Percentiles rank a stretch among this genome's conserved stretches.
Conservation (phyloP, 2,329 filamentous ascomycete species). For the Aspergillus aculeatus region DNA sequence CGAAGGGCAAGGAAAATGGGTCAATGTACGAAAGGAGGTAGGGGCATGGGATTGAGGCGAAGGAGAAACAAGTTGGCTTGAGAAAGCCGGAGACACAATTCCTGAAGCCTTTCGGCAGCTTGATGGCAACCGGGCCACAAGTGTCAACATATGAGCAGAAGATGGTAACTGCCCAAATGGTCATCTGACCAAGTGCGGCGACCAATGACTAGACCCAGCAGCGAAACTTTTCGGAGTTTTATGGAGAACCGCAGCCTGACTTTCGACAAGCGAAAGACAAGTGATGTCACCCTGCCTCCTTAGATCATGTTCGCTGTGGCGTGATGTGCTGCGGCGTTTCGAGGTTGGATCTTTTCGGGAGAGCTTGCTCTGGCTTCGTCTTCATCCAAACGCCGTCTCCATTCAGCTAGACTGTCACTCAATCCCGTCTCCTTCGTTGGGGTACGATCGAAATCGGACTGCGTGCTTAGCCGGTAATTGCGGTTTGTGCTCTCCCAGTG, state of each 20-base stretch:
- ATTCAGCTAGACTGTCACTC: constrained; percentile 73
- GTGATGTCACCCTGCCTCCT: constrained; percentile 17
- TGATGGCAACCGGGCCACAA: background rate
- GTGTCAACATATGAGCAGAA: background rate
- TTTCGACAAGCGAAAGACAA: constrained; percentile 20
- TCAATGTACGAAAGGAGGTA: constrained; percentile 4
- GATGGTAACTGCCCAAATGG: background rate
- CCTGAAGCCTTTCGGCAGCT: background rate
- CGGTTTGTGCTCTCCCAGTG: constrained; percentile 98
- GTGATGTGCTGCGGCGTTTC: constrained; percentile 23
- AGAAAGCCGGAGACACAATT: background rate
- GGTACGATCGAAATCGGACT: constrained; percentile 77
- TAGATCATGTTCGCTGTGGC: constrained; percentile 37
- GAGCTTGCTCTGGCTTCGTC: constrained; percentile 44
- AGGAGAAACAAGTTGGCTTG: constrained; percentile 9
- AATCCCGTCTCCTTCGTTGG: constrained; percentile 51
- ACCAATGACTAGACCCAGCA: background rate
- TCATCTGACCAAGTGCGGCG: background rate
- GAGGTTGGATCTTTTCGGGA: constrained; percentile 27
- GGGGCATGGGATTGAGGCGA: constrained; percentile 2
- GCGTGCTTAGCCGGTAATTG: constrained; percentile 85
- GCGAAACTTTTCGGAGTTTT: background rate
- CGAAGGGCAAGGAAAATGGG: constrained; percentile 8
- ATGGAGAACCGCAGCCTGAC: background rate
- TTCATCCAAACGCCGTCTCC: constrained; percentile 73